Conservation (phyloP, 805 yeast genomes). For the Metschnikowia similis region DNA sequence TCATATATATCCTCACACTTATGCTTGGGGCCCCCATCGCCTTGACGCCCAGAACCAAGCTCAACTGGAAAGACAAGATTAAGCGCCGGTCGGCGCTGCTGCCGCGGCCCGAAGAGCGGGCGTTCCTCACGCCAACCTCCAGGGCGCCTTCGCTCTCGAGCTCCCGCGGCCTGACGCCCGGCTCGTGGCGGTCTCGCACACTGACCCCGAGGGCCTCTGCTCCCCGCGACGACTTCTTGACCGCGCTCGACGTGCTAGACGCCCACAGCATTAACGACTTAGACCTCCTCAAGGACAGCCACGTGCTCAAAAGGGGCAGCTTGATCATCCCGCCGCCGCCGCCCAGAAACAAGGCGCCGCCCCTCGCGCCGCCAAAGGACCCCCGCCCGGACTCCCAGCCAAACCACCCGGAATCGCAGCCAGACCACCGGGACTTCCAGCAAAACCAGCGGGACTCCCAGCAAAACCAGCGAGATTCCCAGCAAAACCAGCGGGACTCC, state of each 20-base stretch:
- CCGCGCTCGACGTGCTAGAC: conserved; percentile 17
- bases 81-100: conserved; percentile 7
- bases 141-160: conserved; percentile 9
- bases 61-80: conserved; percentile 10
- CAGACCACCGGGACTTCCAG: too few relatives aligned
- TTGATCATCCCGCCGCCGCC: conserved; percentile 18
- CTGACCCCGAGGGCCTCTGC: not conserved
- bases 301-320: conserved; percentile 9
- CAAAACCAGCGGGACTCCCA: too few relatives aligned
- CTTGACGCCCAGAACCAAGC: conserved; percentile 5
- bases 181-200: conserved; percentile 1
- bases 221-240: conserved; percentile 10
- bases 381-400: too few relatives aligned
- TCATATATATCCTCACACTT: not conserved
- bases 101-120: not conserved
- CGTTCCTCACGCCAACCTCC: conserved; percentile 8
- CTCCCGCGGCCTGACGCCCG: conserved; percentile 14
- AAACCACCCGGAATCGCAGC: too few relatives aligned
- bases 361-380: too few relatives aligned
- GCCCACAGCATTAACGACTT: conserved; percentile 7
- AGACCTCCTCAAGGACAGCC: conserved; percentile 12
- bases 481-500: too few relatives aligned
- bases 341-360: conserved; percentile 3
- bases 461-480: too few relatives aligned
- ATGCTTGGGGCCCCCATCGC: conserved; percentile 9